Evolutionary conservation across 2,329 filamentous ascomycete species (phyloP), one percentile per base, ranked within the genome.

Genomic region (Teratosphaeria nubilosa): DNA sequence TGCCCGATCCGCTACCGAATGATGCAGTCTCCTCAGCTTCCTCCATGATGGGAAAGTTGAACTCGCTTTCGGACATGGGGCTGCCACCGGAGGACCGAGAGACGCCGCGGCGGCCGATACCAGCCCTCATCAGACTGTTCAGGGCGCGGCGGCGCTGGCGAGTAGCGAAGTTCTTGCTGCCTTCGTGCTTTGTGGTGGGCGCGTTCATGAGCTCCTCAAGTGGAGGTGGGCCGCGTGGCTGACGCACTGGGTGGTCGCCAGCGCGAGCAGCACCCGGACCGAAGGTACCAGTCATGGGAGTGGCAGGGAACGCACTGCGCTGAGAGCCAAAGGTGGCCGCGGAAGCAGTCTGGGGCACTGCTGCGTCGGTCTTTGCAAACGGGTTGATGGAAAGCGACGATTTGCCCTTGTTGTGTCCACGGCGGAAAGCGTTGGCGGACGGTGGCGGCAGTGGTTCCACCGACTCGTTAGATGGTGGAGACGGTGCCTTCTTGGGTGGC

Each of bases 101-200:
- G 76, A 82, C 79, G 60, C 77, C 82, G 58, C 92, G 90, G 60
- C 94, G 88, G 69, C 91, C 90, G 62, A 94, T 82, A 16, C 92
- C 91, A 56, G 92, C 92, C 64, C 89, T 88, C 61, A 96, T 89
- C 54, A 99, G 82, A 71, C 91, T 96, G 77, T 91, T 86, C 51
- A 99, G 86, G 27, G 94, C 94, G 67, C 88, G 91, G 63, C 92
- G 90, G 60, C 94, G 90, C 69, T 95, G 91, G 61, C 94, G 91
- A 58, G 91, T 86, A 11, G 88, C 88, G 75, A 99, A 99, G 78
- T 99, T 99, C 83, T 96, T 80, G 84, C 92, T 96, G 25, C 92
- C 94, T 73, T 97, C 92, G 63, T 92, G 84, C 77, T 91, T 96
- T 65, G 90, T 86, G 9, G 92, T 97, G 1, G 94, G 94, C 76